phyloP scores from a whole-genome alignment of 495 filamentous ascomycete species.

The Neurospora sp. region DNA sequence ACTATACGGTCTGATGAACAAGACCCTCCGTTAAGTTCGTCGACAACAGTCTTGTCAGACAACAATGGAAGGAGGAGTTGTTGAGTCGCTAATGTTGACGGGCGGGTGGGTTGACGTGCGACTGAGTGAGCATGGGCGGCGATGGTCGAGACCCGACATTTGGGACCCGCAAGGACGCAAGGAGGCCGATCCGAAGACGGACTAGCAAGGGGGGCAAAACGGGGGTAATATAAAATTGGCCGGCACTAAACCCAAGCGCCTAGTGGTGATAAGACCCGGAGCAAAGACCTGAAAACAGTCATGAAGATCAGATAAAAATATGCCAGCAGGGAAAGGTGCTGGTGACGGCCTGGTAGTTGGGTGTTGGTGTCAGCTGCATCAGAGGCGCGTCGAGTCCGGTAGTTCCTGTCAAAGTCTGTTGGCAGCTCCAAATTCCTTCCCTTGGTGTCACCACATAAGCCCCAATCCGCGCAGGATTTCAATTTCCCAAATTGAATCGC shows the following conservation, averaged over 20 bases:
- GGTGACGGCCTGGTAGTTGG: too few relatives aligned
- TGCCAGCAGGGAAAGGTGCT: too few relatives aligned
- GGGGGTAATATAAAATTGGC: background rate
- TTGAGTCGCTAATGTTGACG: background rate
- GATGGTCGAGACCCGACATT: background rate
- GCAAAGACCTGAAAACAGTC: too few relatives aligned
- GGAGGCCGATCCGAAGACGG: background rate
- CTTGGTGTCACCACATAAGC: background rate
- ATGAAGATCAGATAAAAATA: too few relatives aligned
- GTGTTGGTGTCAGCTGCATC: too few relatives aligned
- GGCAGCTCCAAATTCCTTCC: background rate
- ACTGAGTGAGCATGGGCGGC: background rate
- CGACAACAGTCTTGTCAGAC: background rate
- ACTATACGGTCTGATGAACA: background rate
- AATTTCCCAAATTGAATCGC: background rate
- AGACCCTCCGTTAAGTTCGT: background rate
- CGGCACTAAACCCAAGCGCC: background rate
- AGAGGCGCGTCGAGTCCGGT: background rate
- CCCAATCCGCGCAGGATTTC: background rate
- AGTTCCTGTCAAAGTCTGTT: background rate
- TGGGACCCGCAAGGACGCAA: background rate
- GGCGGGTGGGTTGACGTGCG: background rate
- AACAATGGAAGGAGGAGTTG: background rate
- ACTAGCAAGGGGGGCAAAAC: background rate
- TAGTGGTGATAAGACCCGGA: too few relatives aligned